phyloP scores from a whole-genome alignment of 1,284 basidiomycete genomes.

The Chalciporus sp. region DNA sequence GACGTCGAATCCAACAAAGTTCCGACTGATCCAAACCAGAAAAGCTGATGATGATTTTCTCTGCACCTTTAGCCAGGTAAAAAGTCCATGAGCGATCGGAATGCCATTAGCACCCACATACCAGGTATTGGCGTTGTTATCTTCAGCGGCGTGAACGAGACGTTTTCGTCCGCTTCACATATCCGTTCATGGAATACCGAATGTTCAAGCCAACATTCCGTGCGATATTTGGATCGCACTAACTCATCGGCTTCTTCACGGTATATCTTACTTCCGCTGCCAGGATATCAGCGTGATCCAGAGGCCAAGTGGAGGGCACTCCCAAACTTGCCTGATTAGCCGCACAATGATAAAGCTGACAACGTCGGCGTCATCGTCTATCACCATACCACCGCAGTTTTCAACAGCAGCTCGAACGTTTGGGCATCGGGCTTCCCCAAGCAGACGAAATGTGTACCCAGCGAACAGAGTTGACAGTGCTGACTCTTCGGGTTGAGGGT shows the following conservation, averaged over 20 bases:
- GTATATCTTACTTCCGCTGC: slow-evolving; percentile 65
- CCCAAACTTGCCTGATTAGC: slow-evolving; percentile 57
- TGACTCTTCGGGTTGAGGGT: slow-evolving; percentile 1
- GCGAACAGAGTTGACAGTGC: slow-evolving; percentile 44
- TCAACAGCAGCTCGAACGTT: slow-evolving; percentile 61
- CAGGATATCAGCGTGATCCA: background rate
- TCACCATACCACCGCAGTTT: slow-evolving; percentile 52
- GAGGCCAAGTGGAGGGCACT: background rate
- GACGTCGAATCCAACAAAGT: slow-evolving; percentile 57
- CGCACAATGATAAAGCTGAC: slow-evolving; percentile 70
- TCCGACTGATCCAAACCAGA: slow-evolving; percentile 73
- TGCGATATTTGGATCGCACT: slow-evolving; percentile 60
- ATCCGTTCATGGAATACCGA: slow-evolving; percentile 71
- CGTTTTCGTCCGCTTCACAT: slow-evolving; percentile 59
- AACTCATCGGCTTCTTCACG: slow-evolving; percentile 48
- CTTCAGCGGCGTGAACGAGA: slow-evolving; percentile 61
- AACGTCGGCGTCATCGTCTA: slow-evolving; percentile 45
- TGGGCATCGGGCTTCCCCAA: slow-evolving; percentile 63
- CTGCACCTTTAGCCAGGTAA: slow-evolving; percentile 42
- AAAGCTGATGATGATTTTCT: slow-evolving; percentile 57
- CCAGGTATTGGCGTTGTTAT: slow-evolving; percentile 55
- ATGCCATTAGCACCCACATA: slow-evolving; percentile 29
- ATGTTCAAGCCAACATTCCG: slow-evolving; percentile 82
- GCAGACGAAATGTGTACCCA: slow-evolving; percentile 54
- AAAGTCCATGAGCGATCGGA: slow-evolving; percentile 6